Percentiles rank a stretch among this genome's conserved stretches.
Conservation (phyloP, 2,329 filamentous ascomycete genomes). For the Hymenoscyphus salicellus region DNA sequence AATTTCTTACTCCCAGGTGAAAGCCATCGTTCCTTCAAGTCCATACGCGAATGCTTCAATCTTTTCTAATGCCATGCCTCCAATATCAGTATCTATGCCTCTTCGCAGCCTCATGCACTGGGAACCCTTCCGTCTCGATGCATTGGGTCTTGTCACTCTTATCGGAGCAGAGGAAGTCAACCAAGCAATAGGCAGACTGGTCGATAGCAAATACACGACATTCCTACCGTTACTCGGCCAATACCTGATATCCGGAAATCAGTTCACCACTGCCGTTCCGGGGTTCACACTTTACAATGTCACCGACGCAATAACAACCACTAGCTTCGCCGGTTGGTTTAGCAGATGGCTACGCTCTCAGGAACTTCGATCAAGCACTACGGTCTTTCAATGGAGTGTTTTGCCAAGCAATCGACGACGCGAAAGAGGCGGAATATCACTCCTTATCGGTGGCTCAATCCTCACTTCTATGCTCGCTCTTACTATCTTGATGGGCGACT, state of each 20-base stretch:
- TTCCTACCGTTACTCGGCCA: conserved; percentile 17
- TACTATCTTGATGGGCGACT: conserved; percentile 5
- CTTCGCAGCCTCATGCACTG: conserved; percentile 11
- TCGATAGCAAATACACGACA: conserved; percentile 13
- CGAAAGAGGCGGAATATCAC: not conserved
- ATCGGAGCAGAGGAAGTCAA: conserved; percentile 19
- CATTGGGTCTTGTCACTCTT: conserved; percentile 19
- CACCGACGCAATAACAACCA: conserved; percentile 14
- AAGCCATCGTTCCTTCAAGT: not conserved
- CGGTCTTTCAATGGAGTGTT: not conserved
- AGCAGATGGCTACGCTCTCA: conserved; percentile 15
- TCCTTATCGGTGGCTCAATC: not conserved
- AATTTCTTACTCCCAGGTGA: not conserved
- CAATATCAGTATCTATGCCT: conserved; percentile 8
- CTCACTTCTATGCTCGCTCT: not conserved
- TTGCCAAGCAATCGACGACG: not conserved
- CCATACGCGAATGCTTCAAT: not conserved
- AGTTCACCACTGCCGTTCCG: conserved; percentile 8
- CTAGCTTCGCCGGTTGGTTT: conserved; percentile 14
- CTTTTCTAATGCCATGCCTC: not conserved
- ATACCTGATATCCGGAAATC: conserved; percentile 15
- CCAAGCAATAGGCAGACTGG: conserved; percentile 12
- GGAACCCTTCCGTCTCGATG: conserved; percentile 15
- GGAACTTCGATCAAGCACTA: conserved; percentile 1
- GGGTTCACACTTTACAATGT: conserved; percentile 18